These are phyloP conservation scores for Taiozyma sp. DNA, from an alignment of 1,139 yeast genomes.

Conservation along the genomic window DNA sequence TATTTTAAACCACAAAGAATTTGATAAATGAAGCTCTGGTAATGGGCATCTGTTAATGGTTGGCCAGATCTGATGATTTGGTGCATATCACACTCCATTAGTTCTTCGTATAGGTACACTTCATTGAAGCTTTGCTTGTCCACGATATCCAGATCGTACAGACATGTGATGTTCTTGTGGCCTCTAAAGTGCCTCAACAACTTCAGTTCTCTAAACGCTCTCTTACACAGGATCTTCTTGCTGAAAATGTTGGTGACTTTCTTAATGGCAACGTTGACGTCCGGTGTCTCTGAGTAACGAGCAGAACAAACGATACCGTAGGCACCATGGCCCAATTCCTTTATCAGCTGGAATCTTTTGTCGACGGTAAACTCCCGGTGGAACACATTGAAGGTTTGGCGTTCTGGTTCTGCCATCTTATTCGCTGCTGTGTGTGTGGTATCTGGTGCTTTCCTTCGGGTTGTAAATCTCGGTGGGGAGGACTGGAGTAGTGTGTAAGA, in stretches of 20 bases:
- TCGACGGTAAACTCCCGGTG: slow-evolving; percentile 90
- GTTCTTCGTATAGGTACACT: slow-evolving; percentile 85
- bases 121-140: slow-evolving; percentile 83
- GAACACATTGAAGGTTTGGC: slow-evolving; percentile 58
- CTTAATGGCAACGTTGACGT: slow-evolving; percentile 86
- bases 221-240: slow-evolving; percentile 80
- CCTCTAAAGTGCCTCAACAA: slow-evolving; percentile 88
- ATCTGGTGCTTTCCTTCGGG: neutral
- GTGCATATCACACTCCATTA: slow-evolving; percentile 98
- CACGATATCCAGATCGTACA: slow-evolving; percentile 90
- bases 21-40: slow-evolving; percentile 89
- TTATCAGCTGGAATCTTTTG: slow-evolving; percentile 75
- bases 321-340: slow-evolving; percentile 96
- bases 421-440: neutral
- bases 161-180: slow-evolving; percentile 87
- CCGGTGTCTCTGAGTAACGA: slow-evolving; percentile 66
- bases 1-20: slow-evolving; percentile 89
- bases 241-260: slow-evolving; percentile 90
- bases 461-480: neutral
- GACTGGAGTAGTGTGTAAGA: neutral
- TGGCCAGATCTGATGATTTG: slow-evolving; percentile 94
- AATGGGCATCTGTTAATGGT: slow-evolving; percentile 91
- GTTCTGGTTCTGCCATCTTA: slow-evolving; percentile 26
- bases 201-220: slow-evolving; percentile 87
- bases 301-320: slow-evolving; percentile 97